Evolutionary conservation across 805 yeast species (phyloP).

Genomic region (Lachancea nothofagi): DNA sequence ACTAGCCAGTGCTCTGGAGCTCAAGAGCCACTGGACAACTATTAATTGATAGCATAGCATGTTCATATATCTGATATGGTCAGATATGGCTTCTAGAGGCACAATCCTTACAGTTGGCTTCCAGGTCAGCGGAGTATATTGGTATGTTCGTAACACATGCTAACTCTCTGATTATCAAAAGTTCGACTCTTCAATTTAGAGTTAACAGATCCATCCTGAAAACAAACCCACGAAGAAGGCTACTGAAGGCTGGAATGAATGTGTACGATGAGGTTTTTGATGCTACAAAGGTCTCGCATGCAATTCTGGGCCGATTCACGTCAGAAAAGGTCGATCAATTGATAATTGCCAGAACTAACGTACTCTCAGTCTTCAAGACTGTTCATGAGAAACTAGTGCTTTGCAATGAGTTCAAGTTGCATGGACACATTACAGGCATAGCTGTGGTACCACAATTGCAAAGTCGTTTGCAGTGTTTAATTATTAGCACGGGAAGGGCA

Average conservation of each 20-base stretch:
- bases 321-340: slow-evolving; percentile 41
- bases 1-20: too few relatives aligned
- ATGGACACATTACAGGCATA: slow-evolving; percentile 63
- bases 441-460: slow-evolving; percentile 45
- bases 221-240: not conserved
- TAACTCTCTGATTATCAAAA: too few relatives aligned
- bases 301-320: slow-evolving; percentile 49
- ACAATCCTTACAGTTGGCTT: too few relatives aligned
- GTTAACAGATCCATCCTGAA: too few relatives aligned
- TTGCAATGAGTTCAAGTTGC: slow-evolving; percentile 60
- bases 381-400: slow-evolving; percentile 32
- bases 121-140: too few relatives aligned
- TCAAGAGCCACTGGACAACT: too few relatives aligned
- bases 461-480: slow-evolving; percentile 50
- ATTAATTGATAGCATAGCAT: too few relatives aligned
- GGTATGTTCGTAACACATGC: too few relatives aligned
- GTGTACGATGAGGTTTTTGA: slow-evolving; percentile 71
- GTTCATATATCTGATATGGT: too few relatives aligned
- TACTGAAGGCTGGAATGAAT: slow-evolving; percentile 46
- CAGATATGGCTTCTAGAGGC: too few relatives aligned
- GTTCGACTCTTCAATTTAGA: too few relatives aligned
- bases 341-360: slow-evolving; percentile 62
- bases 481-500: slow-evolving; percentile 66
- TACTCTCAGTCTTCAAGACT: slow-evolving; percentile 38
- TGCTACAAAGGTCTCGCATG: slow-evolving; percentile 67